Base-by-base conservation (phyloP, 2,329 filamentous ascomycete genomes). In the Eutypella sp. region DNA sequence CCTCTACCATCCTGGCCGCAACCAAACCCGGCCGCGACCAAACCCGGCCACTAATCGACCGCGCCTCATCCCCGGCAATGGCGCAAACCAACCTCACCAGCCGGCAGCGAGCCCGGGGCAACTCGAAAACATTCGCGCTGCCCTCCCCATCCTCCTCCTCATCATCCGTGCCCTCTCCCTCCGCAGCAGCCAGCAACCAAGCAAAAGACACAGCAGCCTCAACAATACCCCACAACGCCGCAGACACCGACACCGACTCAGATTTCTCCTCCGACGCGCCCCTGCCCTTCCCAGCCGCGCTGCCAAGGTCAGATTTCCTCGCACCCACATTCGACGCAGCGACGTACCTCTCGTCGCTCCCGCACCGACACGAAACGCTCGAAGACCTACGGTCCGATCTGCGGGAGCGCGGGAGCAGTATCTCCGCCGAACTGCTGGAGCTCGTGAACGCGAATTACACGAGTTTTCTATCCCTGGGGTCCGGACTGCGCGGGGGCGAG, bases 361-460 rank as follows among this genome's bases (percentile, higher is more conserved):
- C 83, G 18, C 84, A 93, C 62, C 86, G 93, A 2, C 93, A 99
- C 66, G 93, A 99, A 66, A 96, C 92, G 0, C 87, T 99, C 40
- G 91, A 96, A 63, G 93, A 99, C 65, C 75, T 99, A 25, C 88
- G 92, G 29, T 72, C 84, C 5, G 95, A 99, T 60, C 75, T 99
- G 15, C 84, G 91, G 38, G 81, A 90, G 47, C 79, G 95, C 43
- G 88, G 84, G 55, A 81, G 87, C 56, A 78, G 85, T 18, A 84
- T 99, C 50, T 87, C 84, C 59, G 81, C 85, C 51, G 93, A 99
- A 69, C 76, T 99, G 3, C 76, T 99, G 16, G 92, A 96, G 68
- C 80, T 99, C 7, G 93, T 99, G 54, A 99, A 99, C 62, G 80
- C 85, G 42, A 95, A 99, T 67, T 97, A 99, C 64, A 85, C 89